A percentile compares a stretch with the other conserved stretches of the same genome.
These are phyloP conservation scores for Fraxinus anomala DNA, from an alignment of 257 asterid genomes.

Conservation along the genomic window DNA sequence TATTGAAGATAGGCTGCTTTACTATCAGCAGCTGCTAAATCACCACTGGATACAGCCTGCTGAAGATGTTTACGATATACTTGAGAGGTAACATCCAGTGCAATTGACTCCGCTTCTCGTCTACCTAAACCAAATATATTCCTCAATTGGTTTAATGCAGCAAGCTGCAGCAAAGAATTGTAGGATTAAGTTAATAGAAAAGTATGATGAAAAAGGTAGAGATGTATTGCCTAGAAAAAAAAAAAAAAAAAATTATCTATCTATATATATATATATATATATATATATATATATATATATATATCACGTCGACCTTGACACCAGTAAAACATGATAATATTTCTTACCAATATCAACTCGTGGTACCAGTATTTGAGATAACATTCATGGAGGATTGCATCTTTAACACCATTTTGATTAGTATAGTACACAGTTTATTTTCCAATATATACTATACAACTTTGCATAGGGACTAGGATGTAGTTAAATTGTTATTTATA, in stretches of 20 bases:
- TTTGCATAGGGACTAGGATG: not conserved
- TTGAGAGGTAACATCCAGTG: slow-evolving; percentile 72
- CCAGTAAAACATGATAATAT: not conserved
- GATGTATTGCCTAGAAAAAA: not conserved
- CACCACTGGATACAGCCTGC: slow-evolving; percentile 88
- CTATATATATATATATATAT: too few relatives aligned
- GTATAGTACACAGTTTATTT: not conserved
- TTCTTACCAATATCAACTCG: not conserved
- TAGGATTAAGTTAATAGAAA: slow-evolving; percentile 26
- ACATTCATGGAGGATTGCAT: not conserved
- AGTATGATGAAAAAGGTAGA: slow-evolving; percentile 15
- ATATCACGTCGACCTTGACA: not conserved
- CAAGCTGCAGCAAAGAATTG: slow-evolving; percentile 57
- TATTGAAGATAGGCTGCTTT: slow-evolving; percentile 95
- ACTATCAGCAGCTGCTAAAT: slow-evolving; percentile 70
- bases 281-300: too few relatives aligned
- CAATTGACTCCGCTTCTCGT: slow-evolving; percentile 82
- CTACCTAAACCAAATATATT: slow-evolving; percentile 89
- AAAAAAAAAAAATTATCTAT: not conserved
- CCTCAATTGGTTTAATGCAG: slow-evolving; percentile 77
- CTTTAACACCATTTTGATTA: not conserved
- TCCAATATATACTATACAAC: not conserved
- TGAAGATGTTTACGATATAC: slow-evolving; percentile 87
- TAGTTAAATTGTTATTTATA: not conserved
- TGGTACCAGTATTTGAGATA: not conserved